phyloP scores from a whole-genome alignment of 768 basidiomycete species.

The Mycena maculata region DNA sequence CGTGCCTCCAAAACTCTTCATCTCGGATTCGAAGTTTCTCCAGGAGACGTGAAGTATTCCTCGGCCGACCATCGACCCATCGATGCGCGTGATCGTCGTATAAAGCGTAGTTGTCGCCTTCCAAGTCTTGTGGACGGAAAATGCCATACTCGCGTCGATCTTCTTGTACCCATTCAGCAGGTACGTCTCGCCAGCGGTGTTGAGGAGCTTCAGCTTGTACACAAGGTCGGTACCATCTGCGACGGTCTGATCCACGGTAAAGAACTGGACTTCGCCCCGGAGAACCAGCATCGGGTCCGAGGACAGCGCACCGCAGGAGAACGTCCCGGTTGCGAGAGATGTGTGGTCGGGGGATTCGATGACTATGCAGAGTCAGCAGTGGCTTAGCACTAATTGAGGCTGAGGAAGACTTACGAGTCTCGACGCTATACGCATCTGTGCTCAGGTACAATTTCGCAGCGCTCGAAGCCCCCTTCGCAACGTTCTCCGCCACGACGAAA shows the following conservation, averaged over 20 bases:
- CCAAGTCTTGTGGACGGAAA: conserved; percentile 27
- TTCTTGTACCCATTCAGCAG: conserved; percentile 32
- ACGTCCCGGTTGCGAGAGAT: conserved; percentile 31
- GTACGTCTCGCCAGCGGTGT: conserved; percentile 27
- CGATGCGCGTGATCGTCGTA: conserved; percentile 27
- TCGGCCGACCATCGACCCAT: conserved; percentile 27
- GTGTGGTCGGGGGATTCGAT: conserved; percentile 23
- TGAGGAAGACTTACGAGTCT: conserved; percentile 14
- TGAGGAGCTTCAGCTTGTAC: conserved; percentile 32
- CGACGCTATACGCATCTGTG: conserved; percentile 19
- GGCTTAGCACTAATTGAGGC: background rate
- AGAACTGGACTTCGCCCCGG: conserved; percentile 32
- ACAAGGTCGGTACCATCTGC: conserved; percentile 24
- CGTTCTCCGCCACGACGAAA: conserved; percentile 27
- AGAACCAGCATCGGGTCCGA: conserved; percentile 30
- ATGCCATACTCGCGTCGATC: conserved; percentile 22
- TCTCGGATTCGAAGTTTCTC: conserved; percentile 27
- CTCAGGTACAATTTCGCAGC: conserved; percentile 28
- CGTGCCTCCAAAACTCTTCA: conserved; percentile 23
- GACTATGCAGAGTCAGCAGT: conserved; percentile 7
- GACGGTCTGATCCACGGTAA: conserved; percentile 25
- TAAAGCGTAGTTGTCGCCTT: conserved; percentile 33
- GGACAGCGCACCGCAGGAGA: conserved; percentile 31
- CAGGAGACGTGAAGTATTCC: conserved; percentile 23
- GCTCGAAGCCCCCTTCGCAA: conserved; percentile 28